Evolutionary conservation across 106 monocot genomes (phyloP).

Genomic region (Agapanthus africanus): DNA sequence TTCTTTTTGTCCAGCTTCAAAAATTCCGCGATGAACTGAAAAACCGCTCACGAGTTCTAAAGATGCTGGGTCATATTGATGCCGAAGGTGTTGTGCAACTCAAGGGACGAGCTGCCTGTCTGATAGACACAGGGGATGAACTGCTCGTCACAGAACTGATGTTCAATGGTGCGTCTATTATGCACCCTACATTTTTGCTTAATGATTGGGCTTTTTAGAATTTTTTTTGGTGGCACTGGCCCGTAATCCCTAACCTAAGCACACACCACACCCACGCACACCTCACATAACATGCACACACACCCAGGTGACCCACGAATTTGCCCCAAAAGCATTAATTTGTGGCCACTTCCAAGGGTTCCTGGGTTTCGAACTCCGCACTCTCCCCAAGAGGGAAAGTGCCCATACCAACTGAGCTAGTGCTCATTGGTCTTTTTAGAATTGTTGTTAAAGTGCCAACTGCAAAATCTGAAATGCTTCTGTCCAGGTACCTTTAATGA

Average conservation of each 20-base stretch:
- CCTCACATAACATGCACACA: too few species aligned
- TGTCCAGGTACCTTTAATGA: conserved; percentile 90
- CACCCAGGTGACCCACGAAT: too few species aligned
- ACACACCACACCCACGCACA: too few species aligned
- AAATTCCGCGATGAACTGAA: conserved; percentile 97
- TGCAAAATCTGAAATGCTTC: not conserved
- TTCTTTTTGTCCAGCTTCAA: conserved; percentile 72
- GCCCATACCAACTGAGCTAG: too few species aligned
- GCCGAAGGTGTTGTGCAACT: conserved; percentile 91
- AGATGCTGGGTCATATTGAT: conserved; percentile 95
- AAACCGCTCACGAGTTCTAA: conserved; percentile 88
- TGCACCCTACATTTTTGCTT: conserved; percentile 1
- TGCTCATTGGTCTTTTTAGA: too few species aligned
- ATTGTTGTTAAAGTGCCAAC: not conserved
- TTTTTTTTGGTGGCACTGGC: not conserved
- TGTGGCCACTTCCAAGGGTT: too few species aligned
- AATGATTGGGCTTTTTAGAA: not conserved
- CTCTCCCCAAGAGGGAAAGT: too few species aligned
- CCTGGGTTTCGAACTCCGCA: too few species aligned
- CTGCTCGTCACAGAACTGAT: conserved; percentile 96
- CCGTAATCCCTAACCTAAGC: too few species aligned
- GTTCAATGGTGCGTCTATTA: conserved; percentile 67
- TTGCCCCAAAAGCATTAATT: too few species aligned
- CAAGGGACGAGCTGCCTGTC: conserved; percentile 96
- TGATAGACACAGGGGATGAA: conserved; percentile 98